phyloP scores from a whole-genome alignment of 1,139 yeast genomes.

The Pichia sp. region DNA sequence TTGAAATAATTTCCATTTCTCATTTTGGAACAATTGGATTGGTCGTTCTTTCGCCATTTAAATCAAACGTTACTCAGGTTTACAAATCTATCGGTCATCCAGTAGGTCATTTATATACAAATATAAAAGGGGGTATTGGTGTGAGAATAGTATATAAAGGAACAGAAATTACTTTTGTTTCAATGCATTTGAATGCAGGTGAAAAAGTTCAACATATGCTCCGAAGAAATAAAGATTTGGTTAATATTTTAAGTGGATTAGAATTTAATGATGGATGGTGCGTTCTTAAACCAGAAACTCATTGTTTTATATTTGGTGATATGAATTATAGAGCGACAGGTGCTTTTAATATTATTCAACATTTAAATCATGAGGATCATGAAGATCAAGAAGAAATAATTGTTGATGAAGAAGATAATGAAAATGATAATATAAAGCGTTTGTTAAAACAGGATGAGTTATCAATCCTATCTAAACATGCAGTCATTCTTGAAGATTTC shows the following conservation, averaged over 20 bases:
- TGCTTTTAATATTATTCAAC: conserved; percentile 1
- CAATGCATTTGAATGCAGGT: conserved; percentile 68
- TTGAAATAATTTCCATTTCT: conserved; percentile 41
- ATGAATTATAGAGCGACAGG: conserved; percentile 62
- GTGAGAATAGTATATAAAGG: conserved; percentile 40
- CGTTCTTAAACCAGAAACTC: conserved; percentile 49
- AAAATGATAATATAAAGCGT: not conserved
- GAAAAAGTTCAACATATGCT: conserved; percentile 52
- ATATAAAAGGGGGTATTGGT: conserved; percentile 72
- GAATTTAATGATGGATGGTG: conserved; percentile 58
- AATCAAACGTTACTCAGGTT: conserved; percentile 27
- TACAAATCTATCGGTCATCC: conserved; percentile 33
- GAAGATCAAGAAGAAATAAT: not conserved
- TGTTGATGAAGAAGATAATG: not conserved
- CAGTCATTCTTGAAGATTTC: conserved; percentile 54
- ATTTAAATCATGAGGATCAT: not conserved
- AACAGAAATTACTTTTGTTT: conserved; percentile 51
- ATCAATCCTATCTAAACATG: conserved; percentile 36
- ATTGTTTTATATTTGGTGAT: conserved; percentile 75
- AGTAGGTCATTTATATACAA: conserved; percentile 56
- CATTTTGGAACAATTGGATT: conserved; percentile 65
- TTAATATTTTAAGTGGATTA: conserved; percentile 45
- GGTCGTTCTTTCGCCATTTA: conserved; percentile 45
- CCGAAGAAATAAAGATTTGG: conserved; percentile 49
- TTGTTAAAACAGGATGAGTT: conserved; percentile 52